A percentile compares a stretch with the other conserved stretches of the same genome.
phyloP scores from a whole-genome alignment of 192 early-diverging fungal genomes.

The Phycomyces blakesleeanus region DNA sequence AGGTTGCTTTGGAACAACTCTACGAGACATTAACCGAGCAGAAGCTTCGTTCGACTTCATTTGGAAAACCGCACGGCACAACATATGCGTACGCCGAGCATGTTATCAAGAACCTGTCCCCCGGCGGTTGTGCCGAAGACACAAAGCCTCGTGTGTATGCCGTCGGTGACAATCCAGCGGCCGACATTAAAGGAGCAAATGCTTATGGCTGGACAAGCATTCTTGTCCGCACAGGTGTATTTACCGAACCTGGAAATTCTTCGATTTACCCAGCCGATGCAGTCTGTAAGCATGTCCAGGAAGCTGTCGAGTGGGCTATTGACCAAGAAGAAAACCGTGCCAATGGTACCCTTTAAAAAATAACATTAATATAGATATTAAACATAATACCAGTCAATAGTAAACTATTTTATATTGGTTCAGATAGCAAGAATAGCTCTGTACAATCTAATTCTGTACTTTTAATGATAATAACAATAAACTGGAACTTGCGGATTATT shows the following conservation, averaged over 20 bases:
- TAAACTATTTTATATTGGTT: too few relatives aligned
- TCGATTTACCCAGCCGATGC: conserved; percentile 47
- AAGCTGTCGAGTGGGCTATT: conserved; percentile 54
- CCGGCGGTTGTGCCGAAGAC: not conserved
- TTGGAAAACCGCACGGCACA: conserved; percentile 75
- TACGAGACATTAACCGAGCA: conserved; percentile 51
- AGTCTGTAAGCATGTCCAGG: conserved; percentile 62
- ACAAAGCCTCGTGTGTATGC: conserved; percentile 40
- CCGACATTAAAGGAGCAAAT: conserved; percentile 76
- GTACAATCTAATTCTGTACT: too few relatives aligned
- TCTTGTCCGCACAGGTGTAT: conserved; percentile 71
- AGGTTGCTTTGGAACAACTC: conserved; percentile 62
- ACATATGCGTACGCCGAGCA: conserved; percentile 73
- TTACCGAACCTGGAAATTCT: conserved; percentile 52
- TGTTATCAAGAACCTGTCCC: conserved; percentile 34
- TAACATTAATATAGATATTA: too few relatives aligned
- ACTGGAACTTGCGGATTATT: too few relatives aligned
- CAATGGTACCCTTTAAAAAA: too few relatives aligned
- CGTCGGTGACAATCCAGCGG: conserved; percentile 65
- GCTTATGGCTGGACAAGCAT: conserved; percentile 68
- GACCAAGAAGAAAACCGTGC: conserved; percentile 7
- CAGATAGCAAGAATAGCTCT: too few relatives aligned
- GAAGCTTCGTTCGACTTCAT: conserved; percentile 60
- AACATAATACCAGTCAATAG: too few relatives aligned
- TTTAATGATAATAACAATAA: too few relatives aligned